Conservation (phyloP, 768 basidiomycete genomes). For the Suillus sp. region DNA sequence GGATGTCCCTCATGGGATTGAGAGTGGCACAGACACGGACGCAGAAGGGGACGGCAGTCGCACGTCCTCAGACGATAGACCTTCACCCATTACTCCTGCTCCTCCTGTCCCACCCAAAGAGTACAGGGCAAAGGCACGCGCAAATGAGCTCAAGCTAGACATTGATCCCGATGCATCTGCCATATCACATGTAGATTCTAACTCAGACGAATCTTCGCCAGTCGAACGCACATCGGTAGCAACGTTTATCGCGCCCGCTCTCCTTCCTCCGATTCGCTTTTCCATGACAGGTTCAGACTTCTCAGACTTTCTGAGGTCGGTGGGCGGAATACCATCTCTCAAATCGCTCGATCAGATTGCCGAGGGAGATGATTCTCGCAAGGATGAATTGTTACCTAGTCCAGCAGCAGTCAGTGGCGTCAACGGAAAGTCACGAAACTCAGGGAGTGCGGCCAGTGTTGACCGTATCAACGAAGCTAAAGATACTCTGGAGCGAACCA, state of each 20-base stretch:
- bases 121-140: conserved; percentile 25
- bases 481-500: neutral
- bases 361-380: conserved; percentile 38
- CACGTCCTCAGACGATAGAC: conserved; percentile 27
- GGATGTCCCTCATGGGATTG: conserved; percentile 72
- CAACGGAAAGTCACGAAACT: neutral
- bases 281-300: conserved; percentile 86
- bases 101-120: conserved; percentile 53
- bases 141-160: conserved; percentile 33
- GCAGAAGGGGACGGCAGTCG: conserved; percentile 49
- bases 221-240: conserved; percentile 68
- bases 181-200: conserved; percentile 34
- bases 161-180: conserved; percentile 20
- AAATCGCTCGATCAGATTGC: conserved; percentile 51
- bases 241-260: conserved; percentile 83
- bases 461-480: neutral
- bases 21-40: conserved; percentile 76
- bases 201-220: conserved; percentile 60
- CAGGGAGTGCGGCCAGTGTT: conserved; percentile 19
- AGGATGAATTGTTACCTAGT: neutral
- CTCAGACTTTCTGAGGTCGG: conserved; percentile 65
- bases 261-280: conserved; percentile 84
- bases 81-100: conserved; percentile 30
- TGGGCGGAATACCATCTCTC: conserved; percentile 51
- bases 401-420: neutral